phyloP scores from a whole-genome alignment of 1,284 basidiomycete genomes.

The Austroboletus novae-zelandiae region DNA sequence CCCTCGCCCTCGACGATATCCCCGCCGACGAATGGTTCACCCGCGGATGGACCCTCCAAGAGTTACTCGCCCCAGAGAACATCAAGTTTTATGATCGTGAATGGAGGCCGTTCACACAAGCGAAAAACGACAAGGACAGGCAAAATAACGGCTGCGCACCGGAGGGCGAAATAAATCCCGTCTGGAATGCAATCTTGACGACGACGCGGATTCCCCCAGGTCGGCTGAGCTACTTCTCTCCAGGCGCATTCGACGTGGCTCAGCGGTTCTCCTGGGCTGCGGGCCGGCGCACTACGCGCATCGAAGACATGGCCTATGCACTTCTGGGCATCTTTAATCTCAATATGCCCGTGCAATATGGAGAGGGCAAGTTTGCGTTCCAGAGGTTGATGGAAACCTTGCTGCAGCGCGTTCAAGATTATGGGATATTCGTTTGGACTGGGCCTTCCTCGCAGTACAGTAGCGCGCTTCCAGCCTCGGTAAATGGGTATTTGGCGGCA shows the following conservation, averaged over 20 bases:
- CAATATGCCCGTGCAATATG: constrained; percentile 10
- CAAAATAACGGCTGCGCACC: neutral
- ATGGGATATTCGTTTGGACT: constrained; percentile 10
- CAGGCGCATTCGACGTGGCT: constrained; percentile 2
- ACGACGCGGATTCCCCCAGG: constrained; percentile 2
- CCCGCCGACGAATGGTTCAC: constrained; percentile 9
- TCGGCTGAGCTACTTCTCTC: constrained; percentile 4
- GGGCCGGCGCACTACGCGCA: constrained; percentile 6
- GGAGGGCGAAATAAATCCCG: neutral
- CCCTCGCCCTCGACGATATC: constrained; percentile 3
- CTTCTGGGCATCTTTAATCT: constrained; percentile 16
- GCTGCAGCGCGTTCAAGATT: constrained; percentile 1
- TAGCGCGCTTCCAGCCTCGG: constrained; percentile 8
- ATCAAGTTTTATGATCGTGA: constrained; percentile 9
- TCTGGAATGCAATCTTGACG: constrained; percentile 3
- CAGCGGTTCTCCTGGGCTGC: constrained; percentile 13
- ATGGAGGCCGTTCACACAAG: constrained; percentile 2
- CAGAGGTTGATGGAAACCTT: constrained; percentile 11
- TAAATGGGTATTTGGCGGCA: constrained; percentile 10
- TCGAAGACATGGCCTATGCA: constrained; percentile 11
- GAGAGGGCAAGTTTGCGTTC: constrained; percentile 12
- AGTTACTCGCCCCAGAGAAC: constrained; percentile 6
- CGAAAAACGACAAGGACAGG: constrained; percentile 5
- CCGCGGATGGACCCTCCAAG: constrained; percentile 12
- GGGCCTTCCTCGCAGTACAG: constrained; percentile 7